Conservation (phyloP, 2,329 filamentous ascomycete species). For the Aspergillus udagawae region DNA sequence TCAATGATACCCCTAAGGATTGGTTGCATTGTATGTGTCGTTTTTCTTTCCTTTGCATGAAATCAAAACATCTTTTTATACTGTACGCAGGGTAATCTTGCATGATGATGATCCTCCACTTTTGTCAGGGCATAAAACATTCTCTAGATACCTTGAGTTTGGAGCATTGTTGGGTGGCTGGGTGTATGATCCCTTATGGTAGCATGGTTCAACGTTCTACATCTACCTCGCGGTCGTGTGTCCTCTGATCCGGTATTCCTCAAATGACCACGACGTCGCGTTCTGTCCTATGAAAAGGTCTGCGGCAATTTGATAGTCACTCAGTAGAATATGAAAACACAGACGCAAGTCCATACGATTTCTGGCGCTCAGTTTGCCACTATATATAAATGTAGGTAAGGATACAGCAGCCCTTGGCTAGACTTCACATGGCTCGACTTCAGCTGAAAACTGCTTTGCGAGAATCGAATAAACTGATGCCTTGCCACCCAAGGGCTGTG, state of each 20-base stretch:
- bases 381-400: neutral
- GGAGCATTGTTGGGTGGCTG: neutral
- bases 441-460: neutral
- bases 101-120: neutral
- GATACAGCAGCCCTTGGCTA: neutral
- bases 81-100: neutral
- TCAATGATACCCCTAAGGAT: slow-evolving; percentile 10
- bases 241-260: neutral
- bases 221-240: neutral
- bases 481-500: neutral
- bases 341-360: neutral
- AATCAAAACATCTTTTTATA: neutral
- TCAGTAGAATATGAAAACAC: neutral
- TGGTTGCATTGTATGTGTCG: neutral
- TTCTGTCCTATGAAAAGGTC: neutral
- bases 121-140: neutral
- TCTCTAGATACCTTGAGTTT: neutral
- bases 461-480: neutral
- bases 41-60: neutral
- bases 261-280: neutral
- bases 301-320: neutral
- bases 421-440: neutral
- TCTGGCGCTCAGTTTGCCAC: neutral
- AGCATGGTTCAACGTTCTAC: neutral
- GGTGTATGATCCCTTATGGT: neutral